These are phyloP conservation scores for Scopulariopsis brevicaulis DNA, from an alignment of 2,329 filamentous ascomycete genomes.

Conservation along the genomic window DNA sequence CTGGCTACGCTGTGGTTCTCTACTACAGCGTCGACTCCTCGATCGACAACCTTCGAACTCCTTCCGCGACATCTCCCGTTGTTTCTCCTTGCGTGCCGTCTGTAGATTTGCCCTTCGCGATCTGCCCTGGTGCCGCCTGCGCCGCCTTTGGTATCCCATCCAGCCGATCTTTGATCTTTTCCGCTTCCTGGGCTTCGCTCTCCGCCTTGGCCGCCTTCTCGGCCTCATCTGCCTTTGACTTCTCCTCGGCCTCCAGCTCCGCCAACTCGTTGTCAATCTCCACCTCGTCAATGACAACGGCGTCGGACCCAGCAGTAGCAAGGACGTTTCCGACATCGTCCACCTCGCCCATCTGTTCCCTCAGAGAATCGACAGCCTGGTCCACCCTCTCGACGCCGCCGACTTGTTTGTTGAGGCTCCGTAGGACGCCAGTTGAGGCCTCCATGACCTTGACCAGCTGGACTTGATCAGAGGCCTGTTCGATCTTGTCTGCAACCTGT, in stretches of 20 bases:
- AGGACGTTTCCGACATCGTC: conserved; percentile 77
- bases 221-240: conserved; percentile 36
- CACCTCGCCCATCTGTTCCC: conserved; percentile 68
- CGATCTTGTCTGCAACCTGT: conserved; percentile 69
- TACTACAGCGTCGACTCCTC: conserved; percentile 11
- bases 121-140: background rate
- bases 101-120: background rate
- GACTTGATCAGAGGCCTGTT: conserved; percentile 76
- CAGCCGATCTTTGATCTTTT: conserved; percentile 38
- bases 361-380: conserved; percentile 60
- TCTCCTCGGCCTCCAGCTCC: conserved; percentile 53
- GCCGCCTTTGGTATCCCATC: conserved; percentile 12
- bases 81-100: conserved; percentile 6
- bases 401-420: conserved; percentile 61
- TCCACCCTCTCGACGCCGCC: conserved; percentile 70
- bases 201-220: conserved; percentile 28
- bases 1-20: background rate
- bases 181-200: conserved; percentile 29
- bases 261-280: conserved; percentile 86
- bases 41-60: conserved; percentile 25
- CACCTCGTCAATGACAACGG: conserved; percentile 54
- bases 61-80: conserved; percentile 17
- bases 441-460: conserved; percentile 77
- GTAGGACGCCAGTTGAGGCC: conserved; percentile 61
- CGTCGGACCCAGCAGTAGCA: conserved; percentile 41